Base-by-base conservation (phyloP, 345 rosid genomes). In the Gossypium raimondii region DNA sequence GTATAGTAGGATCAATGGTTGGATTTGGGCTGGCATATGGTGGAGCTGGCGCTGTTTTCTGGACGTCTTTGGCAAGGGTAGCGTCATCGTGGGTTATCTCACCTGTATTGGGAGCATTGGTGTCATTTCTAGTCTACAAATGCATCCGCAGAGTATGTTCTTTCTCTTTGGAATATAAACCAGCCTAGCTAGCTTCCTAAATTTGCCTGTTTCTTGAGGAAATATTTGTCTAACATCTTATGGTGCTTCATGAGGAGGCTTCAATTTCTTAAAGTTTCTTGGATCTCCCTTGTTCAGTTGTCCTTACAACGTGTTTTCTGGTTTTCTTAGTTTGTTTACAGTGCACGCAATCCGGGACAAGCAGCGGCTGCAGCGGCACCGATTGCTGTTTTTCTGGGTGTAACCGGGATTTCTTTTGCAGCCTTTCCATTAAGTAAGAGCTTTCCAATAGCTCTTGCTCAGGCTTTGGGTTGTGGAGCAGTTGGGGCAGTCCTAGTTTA, bases 1-100 rank as follows among this genome's bases (percentile, higher is more conserved):
- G 98, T 77, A 93, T 93, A 22, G 89, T 95, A 6, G 99, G 98
- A 81, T 89, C 98, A 22, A 95, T 95, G 99, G 99, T 95, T 52
- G 99, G 99, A 38, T 93, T 95, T 74, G 98, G 97, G 12, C 91
- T 95, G 11, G 92, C 86, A 9, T 95, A 95, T 75, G 99, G 99
- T 8, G 99, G 99, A 62, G 65, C 91, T 73, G 94, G 93, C 43
- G 97, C 99, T 0, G 98, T 95, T 79, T 95, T 95, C 83, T 95
- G 99, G 99, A 87, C 90, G 56, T 93, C 98, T 72, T 73, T 95
- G 75, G 97, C 97, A 48, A 87, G 88, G 82, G 99, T 95, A 70
- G 84, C 85, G 76, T 93, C 97, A 0, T 95, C 99, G 4, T 95
- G 99, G 99, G 91, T 95, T 70, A 88, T 95, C 76, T 95, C 99